Conservation (phyloP, 2,329 filamentous ascomycete species). For the Tolypocladium guangdongense region DNA sequence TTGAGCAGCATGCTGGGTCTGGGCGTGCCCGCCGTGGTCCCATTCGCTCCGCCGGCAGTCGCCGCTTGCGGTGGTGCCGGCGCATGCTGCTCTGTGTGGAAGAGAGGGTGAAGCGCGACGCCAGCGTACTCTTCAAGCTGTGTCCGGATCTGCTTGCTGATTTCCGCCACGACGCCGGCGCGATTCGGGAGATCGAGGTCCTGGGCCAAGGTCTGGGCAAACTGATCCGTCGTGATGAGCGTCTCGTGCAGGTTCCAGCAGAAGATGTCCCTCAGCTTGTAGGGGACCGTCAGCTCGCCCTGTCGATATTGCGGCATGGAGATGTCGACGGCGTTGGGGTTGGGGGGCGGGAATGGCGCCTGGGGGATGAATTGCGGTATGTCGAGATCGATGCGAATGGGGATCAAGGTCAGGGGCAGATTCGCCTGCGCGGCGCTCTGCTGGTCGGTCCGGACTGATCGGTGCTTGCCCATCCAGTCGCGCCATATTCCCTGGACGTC, state of each 20-base stretch:
- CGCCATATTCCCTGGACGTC: constrained; percentile 85
- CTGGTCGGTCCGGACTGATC: constrained; percentile 42
- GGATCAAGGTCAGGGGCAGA: constrained; percentile 81
- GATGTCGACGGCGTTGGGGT: constrained; percentile 55
- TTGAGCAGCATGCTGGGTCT: constrained; percentile 19
- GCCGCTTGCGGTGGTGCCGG: constrained; percentile 11
- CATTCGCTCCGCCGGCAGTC: constrained; percentile 6
- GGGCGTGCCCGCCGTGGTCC: constrained; percentile 14
- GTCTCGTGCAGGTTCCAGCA: constrained; percentile 96
- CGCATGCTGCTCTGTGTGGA: constrained; percentile 48
- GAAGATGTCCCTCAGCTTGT: constrained; percentile 88
- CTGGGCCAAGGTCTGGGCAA: constrained; percentile 81
- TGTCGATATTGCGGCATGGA: constrained; percentile 67
- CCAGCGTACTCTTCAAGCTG: constrained; percentile 95
- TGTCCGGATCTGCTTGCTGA: constrained; percentile 87
- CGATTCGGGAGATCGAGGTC: constrained; percentile 84
- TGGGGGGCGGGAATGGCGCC: constrained; percentile 52
- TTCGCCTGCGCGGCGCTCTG: constrained; percentile 56
- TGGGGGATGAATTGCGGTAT: constrained; percentile 66
- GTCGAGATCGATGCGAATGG: constrained; percentile 92
- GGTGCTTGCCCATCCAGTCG: constrained; percentile 83
- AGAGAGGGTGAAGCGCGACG: constrained; percentile 85
- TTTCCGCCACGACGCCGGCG: constrained; percentile 58
- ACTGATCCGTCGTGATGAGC: constrained; percentile 87
- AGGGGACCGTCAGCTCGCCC: constrained; percentile 71